Base-by-base conservation (phyloP, 1,284 basidiomycete species). In the Apiotrichum domesticum region DNA sequence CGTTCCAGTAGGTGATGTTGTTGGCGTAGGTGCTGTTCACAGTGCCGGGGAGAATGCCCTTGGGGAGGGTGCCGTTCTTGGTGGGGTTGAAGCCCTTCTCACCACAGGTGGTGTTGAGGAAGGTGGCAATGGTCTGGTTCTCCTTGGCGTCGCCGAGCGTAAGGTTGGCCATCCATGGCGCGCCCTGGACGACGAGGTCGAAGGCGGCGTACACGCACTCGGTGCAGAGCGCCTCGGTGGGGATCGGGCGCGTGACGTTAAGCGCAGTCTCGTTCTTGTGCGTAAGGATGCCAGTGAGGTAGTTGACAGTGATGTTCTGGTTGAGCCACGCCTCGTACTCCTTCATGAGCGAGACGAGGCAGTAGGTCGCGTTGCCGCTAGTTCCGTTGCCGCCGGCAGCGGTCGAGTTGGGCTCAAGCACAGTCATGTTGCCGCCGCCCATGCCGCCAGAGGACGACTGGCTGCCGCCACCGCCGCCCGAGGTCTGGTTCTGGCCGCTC, bases 171-270 rank as follows among this genome's bases (percentile, higher is more conserved):
- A 73, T 33, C 35, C 50, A 49, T 52, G 75, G 74, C 56, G 66
- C 72, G 35, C 62, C 56, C 44, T 66, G 55, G 46, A 69, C 58
- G 46, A 75, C 63, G 37, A 77, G 59, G 46, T 71, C 65, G 52
- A 70, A 55, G 11, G 66, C 69, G 35, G 63, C 73, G 58, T 68
- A 70, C 57, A 75, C 63, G 59, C 75, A 77, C 57, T 76, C 73
- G 52, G 61, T 62, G 69, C 75, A 77, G 10, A 72, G 56, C 8
- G 62, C 61, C 32, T 57, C 61, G 35, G 59, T 63, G 46, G 59
- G 32, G 21, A 69, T 41, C 34, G 54, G 44, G 13, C 3, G n/a
- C 33, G 50, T 34, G 3, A 11, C 6, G 50, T 62, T 47, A 13
- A 64, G 39, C 4, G 65, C 68, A 9, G 70, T 64, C n/a, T 56